These are phyloP conservation scores for Ganoderma boninense DNA, from an alignment of 1,284 basidiomycete species.

Conservation along the genomic window DNA sequence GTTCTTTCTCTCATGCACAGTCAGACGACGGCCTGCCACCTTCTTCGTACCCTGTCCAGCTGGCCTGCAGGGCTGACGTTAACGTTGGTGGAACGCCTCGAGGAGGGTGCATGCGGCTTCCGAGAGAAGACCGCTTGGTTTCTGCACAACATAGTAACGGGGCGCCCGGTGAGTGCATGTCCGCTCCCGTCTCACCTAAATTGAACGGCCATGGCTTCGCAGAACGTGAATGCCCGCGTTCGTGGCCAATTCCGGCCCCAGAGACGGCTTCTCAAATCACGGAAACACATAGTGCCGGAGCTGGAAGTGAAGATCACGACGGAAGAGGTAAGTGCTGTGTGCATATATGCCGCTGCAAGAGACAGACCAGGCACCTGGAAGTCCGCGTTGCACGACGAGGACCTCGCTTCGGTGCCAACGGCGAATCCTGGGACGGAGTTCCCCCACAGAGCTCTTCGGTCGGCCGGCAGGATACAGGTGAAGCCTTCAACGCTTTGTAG, in stretches of 20 bases:
- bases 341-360: not conserved
- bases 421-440: not conserved
- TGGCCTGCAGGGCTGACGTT: not conserved
- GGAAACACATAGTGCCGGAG: not conserved
- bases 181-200: not conserved
- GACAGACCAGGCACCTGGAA: not conserved
- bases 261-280: constrained; percentile 2
- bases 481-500: not conserved
- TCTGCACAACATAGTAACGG: constrained; percentile 22
- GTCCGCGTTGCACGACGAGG: not conserved
- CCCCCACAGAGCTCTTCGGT: not conserved
- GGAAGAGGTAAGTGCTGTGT: constrained; percentile 2
- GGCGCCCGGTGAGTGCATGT: constrained; percentile 26
- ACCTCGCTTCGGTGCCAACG: not conserved
- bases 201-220: not conserved
- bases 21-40: not conserved
- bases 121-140: constrained; percentile 24
- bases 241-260: constrained; percentile 2
- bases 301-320: constrained; percentile 1
- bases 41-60: not conserved
- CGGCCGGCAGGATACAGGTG: constrained; percentile 9
- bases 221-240: not conserved
- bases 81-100: not conserved
- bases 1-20: not conserved
- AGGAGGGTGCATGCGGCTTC: constrained; percentile 14